Evolutionary conservation across 176 grass and related monocot genomes (phyloP), one percentile per base, ranked within the genome.

Genomic region (Lolium perenne): DNA sequence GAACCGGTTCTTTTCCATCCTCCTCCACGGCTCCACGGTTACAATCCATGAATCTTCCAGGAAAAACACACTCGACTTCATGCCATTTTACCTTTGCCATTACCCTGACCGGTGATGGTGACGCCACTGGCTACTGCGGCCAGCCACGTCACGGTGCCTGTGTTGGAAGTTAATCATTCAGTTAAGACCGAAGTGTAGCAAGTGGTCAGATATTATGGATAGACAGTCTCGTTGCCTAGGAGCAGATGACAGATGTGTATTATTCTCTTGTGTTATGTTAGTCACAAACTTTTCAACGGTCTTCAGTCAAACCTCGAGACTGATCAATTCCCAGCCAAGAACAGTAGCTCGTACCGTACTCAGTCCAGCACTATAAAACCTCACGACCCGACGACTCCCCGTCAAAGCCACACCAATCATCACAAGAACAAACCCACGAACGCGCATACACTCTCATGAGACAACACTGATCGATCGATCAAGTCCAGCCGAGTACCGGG

Each of bases 241-340:
- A 6, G 41, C 41, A 43, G 41, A 43, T 43, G 41, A 43, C 20
- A 8, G 10, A 8, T 61, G 3, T 1, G 15, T 56, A 56, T 59
- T 74, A 80, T 46, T 84, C 78, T 86, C 16, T 16, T 9, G 41
- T 43, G 41, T 1, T 4, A 5, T 60, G 0, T 70, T 86, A 84
- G 85, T 87, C 84, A 10, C 4, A 3, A 16, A 11, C 68, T 69
- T 76, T 87, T 84, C 68, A 17, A 47, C 59, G 7, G 89, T 87
- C 81, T 76, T 61, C 81, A 50, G 85, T 91, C 89, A 73, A 91
- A 74, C 85, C 25, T 10, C 2, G 10, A 23, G 22, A 51, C 46
- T 49, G 14, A 17, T 49, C 6, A 26, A 17, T 84, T 76, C 61
- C 68, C 59, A 47, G 47, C 20, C 8, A 10, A 8, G 0, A 87